Percentiles rank a stretch among this genome's conserved stretches.
phyloP scores from a whole-genome alignment of 345 rosid genomes.

The Aquilaria sinensis region DNA sequence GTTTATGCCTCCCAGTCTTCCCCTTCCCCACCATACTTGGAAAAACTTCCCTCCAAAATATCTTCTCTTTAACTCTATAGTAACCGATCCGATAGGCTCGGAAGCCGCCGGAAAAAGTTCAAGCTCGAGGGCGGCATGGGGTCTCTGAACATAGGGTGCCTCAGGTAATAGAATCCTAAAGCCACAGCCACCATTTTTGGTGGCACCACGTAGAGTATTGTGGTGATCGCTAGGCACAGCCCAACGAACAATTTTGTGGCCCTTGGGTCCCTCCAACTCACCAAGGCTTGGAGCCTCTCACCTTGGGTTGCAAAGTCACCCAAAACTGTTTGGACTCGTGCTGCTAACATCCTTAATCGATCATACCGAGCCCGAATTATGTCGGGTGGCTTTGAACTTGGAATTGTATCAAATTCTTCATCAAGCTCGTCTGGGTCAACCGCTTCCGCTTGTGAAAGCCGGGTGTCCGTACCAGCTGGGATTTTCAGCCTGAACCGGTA shows the following conservation, averaged over 20 bases:
- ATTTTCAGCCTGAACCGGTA: constrained; percentile 81
- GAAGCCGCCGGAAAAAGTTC: constrained; percentile 91
- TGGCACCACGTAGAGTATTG: constrained; percentile 68
- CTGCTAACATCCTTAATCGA: constrained; percentile 73
- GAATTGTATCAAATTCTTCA: constrained; percentile 91
- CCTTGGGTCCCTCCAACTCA: constrained; percentile 98
- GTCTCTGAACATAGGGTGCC: constrained; percentile 96
- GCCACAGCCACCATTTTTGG: constrained; percentile 98
- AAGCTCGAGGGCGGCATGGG: constrained; percentile 86
- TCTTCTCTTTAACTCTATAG: constrained; percentile 39
- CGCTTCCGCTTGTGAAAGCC: constrained; percentile 75
- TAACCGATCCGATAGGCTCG: constrained; percentile 83
- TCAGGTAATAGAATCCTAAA: constrained; percentile 79
- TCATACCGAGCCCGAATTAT: constrained; percentile 71
- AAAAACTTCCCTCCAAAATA: constrained; percentile 10
- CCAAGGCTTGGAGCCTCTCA: constrained; percentile 79
- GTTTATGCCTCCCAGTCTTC: neutral
- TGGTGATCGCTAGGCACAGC: constrained; percentile 63
- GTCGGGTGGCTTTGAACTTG: constrained; percentile 72
- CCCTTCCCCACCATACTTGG: constrained; percentile 8
- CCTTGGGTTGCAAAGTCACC: constrained; percentile 98
- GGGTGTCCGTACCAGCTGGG: constrained; percentile 90
- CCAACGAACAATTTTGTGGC: constrained; percentile 88
- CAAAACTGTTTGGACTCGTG: constrained; percentile 80
- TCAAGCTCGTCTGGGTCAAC: constrained; percentile 89